Evolutionary conservation across 169 alveolate species (phyloP).

Genomic region (Cryptosporidium meleagridis): DNA sequence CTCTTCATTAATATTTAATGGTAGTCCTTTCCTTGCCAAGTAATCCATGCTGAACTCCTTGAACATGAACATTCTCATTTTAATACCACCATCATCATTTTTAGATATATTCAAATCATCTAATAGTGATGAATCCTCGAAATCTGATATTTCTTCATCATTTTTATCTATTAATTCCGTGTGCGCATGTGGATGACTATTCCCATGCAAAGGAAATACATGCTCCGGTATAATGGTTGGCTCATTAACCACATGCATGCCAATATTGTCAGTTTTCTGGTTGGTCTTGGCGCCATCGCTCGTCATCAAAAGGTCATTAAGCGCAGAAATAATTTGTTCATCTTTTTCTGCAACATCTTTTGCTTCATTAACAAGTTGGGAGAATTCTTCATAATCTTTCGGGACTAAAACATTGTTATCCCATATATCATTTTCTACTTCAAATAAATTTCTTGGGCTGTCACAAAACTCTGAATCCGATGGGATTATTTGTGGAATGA

Average conservation of each 20-base stretch:
- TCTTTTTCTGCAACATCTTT: constrained; percentile 1
- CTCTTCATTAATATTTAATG: constrained; percentile 4
- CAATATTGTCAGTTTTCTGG: not conserved
- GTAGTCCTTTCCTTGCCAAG: constrained; percentile 32
- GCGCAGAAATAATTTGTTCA: constrained; percentile 7
- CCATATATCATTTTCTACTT: constrained; percentile 41
- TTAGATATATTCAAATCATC: not conserved
- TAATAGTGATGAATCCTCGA: constrained; percentile 17
- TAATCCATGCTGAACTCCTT: constrained; percentile 22
- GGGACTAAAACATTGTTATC: constrained; percentile 13
- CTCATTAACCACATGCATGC: constrained; percentile 9
- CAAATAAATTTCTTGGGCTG: not conserved
- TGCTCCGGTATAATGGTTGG: constrained; percentile 31
- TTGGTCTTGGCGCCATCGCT: not conserved
- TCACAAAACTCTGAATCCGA: constrained; percentile 45
- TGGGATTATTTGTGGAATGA: constrained; percentile 20
- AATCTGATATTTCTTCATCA: constrained; percentile 12
- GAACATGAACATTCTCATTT: constrained; percentile 35
- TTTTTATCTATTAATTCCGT: not conserved
- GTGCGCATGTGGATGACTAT: not conserved
- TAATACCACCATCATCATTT: not conserved
- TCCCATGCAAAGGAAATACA: constrained; percentile 3
- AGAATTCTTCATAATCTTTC: constrained; percentile 46
- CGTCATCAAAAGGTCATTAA: constrained; percentile 8
- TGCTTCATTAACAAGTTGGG: constrained; percentile 28